These are phyloP conservation scores for Boletellus ananiceps DNA, from an alignment of 768 basidiomycete species.

Conservation along the genomic window DNA sequence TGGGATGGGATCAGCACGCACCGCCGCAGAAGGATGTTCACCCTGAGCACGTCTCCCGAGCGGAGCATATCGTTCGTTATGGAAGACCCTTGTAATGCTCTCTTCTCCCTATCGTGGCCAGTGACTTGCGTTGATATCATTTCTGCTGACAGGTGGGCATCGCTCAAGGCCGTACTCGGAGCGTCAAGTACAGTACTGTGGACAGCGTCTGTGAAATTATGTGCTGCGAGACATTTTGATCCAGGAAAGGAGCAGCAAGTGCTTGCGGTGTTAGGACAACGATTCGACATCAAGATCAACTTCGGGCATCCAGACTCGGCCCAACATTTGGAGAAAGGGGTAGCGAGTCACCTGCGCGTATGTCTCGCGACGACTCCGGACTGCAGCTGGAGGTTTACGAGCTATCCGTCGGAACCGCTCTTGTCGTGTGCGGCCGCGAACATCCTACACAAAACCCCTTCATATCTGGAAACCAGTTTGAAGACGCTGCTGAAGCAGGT, in stretches of 20 bases:
- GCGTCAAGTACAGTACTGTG: too few species aligned
- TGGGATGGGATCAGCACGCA: slow-evolving; percentile 19
- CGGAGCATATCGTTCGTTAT: not conserved
- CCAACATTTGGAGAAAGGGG: not conserved
- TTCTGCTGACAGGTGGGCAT: slow-evolving; percentile 1
- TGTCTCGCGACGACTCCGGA: not conserved
- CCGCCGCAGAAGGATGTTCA: not conserved
- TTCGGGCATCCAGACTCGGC: not conserved
- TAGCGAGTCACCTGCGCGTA: slow-evolving; percentile 4
- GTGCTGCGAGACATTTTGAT: not conserved
- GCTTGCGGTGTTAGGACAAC: not conserved
- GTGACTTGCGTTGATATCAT: not conserved
- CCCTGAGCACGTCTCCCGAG: not conserved
- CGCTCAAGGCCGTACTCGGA: not conserved
- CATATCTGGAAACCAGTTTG: not conserved
- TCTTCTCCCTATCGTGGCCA: too few species aligned
- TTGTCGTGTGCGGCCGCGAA: slow-evolving; percentile 7
- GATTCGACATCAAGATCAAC: not conserved
- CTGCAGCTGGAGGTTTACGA: slow-evolving; percentile 4
- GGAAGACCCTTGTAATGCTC: not conserved
- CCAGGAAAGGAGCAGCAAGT: not conserved
- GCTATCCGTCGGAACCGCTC: slow-evolving; percentile 11
- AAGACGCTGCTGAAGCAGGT: not conserved
- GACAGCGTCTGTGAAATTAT: not conserved
- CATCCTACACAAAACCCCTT: not conserved